Base-by-base conservation (phyloP, 2,329 filamentous ascomycete genomes). In the Simplicillium aogashimaense region DNA sequence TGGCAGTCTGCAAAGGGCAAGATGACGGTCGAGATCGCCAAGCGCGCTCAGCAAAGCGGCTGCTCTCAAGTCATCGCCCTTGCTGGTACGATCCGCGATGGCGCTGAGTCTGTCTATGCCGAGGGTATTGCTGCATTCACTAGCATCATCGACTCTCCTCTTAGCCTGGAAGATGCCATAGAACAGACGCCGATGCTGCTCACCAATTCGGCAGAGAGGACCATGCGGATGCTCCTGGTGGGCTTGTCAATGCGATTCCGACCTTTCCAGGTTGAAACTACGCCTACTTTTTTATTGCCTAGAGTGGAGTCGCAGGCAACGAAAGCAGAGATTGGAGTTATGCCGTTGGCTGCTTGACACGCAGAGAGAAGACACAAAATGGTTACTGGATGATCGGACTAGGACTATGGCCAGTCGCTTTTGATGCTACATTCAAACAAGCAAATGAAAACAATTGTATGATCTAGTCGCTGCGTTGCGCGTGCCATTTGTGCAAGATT, bases 1-100 rank as follows among this genome's bases (percentile, higher is more conserved):
- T 60, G 63, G 35, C 70, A 74, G 45, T 72, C 69, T 1, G 64
- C 69, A 0, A 55, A 60, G 34, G 71, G 70, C 2, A 74, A 74
- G 49, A 72, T 74, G 45, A 70, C 71, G 8, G 69, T 64, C 3
- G 70, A 74, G 49, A 62, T 75, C 18, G 70, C 69, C 9, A 55
- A 60, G 39, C 59, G 67, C 9, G 70, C 70, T 3, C 67, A 65
- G 48, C 53, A 55, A 38, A 60, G 60, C 43, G 60, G 62, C 4
- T 56, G 69, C 3, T 67, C 68, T 0, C 35, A 36, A 13, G 70
- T 74, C 2, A 53, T 63, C 32, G 60, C 59, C 11, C 55, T 63
- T 36, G 59, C 58, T 3, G 60, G 60, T 3, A 63, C 57, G 7
- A 59, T 63, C 36, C 59, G 60, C 3, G 18, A 20, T n/a, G 35